Evolutionary conservation across 352 stramenopile species (phyloP), one percentile per base, ranked within the genome.

Genomic region (Phytopythium aichiense): DNA sequence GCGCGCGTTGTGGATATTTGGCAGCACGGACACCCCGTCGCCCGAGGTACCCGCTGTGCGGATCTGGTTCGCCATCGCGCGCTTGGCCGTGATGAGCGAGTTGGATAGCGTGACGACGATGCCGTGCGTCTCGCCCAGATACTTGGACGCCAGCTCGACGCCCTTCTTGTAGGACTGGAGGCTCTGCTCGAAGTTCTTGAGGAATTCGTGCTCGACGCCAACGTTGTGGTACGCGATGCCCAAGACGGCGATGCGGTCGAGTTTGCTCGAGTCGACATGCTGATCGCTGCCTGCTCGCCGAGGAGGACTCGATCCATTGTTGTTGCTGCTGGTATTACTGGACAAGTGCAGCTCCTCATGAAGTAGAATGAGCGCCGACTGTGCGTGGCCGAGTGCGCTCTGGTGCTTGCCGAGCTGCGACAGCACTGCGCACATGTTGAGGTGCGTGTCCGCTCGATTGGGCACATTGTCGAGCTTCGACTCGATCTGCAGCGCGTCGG

Each of bases 141-240:
- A 92, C 22, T 66, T 72, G 15, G 86, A 74, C 4, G 89, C 86
- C 46, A 97, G 71, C 57, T 98, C 87, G 18, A 95, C 89, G 5
- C 92, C 94, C 69, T 97, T 98, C 45, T 86, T 83, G 75, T 98
- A 98, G 18, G 87, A 95, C 43, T 95, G 76, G 11, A 98, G 49
- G 53, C 85, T 96, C 22, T 93, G 70, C 52, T 98, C 87, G 63
- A 85, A 97, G 58, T 85, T 91, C 61, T 98, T 98, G 20, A 98
- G 73, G 61, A 98, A 98, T 62, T 98, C 94, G 51, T 98, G 90
- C 68, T 98, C 94, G 22, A 98, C 94, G 28, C 92, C 94, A 43
- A 98, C 90, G 61, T 98, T 98, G 65, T 98, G 94, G 69, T 98
- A 98, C 9, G 94, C 94, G 33, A 98, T 98, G 1, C 89, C 91